Evolutionary conservation across 1,139 yeast species (phyloP).

Genomic region (Hyphopichia khmerensis): DNA sequence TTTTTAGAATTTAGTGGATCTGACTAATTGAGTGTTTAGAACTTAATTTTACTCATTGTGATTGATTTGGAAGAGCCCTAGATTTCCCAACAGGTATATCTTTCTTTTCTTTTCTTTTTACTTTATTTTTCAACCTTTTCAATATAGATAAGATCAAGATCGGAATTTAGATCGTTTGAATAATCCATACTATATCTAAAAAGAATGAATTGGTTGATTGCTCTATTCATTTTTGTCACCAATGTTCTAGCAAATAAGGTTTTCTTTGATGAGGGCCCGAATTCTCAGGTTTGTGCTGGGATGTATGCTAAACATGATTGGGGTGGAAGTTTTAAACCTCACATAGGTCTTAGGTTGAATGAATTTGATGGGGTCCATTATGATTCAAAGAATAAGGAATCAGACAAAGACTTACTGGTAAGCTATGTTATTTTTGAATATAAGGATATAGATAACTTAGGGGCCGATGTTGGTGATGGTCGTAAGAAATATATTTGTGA

Average conservation of each 20-base stretch:
- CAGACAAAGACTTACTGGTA: conserved; percentile 41
- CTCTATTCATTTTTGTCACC: neutral
- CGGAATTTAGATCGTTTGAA: too few species aligned
- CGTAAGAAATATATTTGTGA: conserved; percentile 68
- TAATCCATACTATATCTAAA: too few species aligned
- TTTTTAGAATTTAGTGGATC: too few species aligned
- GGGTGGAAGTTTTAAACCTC: conserved; percentile 75
- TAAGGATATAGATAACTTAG: conserved; percentile 70
- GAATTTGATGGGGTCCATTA: conserved; percentile 33
- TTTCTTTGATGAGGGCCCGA: conserved; percentile 39
- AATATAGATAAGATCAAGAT: too few species aligned
- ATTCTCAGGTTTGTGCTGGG: conserved; percentile 80
- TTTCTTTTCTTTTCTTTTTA: too few species aligned
- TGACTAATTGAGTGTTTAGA: too few species aligned
- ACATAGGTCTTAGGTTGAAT: conserved; percentile 50
- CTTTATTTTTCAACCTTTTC: too few species aligned
- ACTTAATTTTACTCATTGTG: too few species aligned
- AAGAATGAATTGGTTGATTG: neutral
- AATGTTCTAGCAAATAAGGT: conserved; percentile 45
- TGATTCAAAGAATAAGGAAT: conserved; percentile 23
- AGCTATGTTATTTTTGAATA: conserved; percentile 81
- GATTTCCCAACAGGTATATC: too few species aligned
- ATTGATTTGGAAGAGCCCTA: too few species aligned
- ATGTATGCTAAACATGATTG: conserved; percentile 85
- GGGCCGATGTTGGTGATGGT: conserved; percentile 42